Percentiles rank a stretch among this genome's conserved stretches.
Evolutionary conservation across 2,329 filamentous ascomycete species (phyloP).

Genomic region (Onygena corvina): DNA sequence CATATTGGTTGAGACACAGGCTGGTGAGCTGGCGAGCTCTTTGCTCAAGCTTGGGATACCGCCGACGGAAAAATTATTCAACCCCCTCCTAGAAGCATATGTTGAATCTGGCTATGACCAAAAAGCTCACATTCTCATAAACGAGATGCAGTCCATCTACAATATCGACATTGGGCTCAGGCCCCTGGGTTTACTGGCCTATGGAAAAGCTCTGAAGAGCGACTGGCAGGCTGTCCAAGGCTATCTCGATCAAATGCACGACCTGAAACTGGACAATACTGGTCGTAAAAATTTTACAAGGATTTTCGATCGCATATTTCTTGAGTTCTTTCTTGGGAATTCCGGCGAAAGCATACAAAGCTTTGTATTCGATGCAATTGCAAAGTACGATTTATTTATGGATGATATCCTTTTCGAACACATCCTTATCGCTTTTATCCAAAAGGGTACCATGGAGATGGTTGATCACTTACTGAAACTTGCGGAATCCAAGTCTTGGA

Average conservation of each 20-base stretch:
- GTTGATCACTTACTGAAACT: constrained; percentile 24
- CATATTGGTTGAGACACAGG: constrained; percentile 26
- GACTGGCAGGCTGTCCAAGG: constrained; percentile 32
- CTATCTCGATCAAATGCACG: constrained; percentile 30
- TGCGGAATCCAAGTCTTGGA: constrained; percentile 25
- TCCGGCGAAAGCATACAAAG: constrained; percentile 25
- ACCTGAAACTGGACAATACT: constrained; percentile 22
- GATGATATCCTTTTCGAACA: constrained; percentile 31
- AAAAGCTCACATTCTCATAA: constrained; percentile 26
- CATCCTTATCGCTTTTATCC: constrained; percentile 30
- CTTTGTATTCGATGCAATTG: constrained; percentile 27
- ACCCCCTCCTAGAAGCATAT: constrained; percentile 31
- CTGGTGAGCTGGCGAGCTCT: constrained; percentile 22
- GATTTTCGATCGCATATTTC: constrained; percentile 31
- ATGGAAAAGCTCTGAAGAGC: constrained; percentile 26
- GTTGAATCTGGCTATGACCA: constrained; percentile 27
- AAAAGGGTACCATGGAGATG: constrained; percentile 27
- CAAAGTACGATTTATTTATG: constrained; percentile 27
- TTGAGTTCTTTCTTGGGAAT: constrained; percentile 32
- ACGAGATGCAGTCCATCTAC: constrained; percentile 26
- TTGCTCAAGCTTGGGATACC: constrained; percentile 22
- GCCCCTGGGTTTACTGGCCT: constrained; percentile 29
- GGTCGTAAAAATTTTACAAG: constrained; percentile 20
- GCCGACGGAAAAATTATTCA: constrained; percentile 30
- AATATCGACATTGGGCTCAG: constrained; percentile 23